A percentile compares a stretch with the other conserved stretches of the same genome.
Evolutionary conservation across 768 basidiomycete species (phyloP).

Genomic region (Boletus insuetus): DNA sequence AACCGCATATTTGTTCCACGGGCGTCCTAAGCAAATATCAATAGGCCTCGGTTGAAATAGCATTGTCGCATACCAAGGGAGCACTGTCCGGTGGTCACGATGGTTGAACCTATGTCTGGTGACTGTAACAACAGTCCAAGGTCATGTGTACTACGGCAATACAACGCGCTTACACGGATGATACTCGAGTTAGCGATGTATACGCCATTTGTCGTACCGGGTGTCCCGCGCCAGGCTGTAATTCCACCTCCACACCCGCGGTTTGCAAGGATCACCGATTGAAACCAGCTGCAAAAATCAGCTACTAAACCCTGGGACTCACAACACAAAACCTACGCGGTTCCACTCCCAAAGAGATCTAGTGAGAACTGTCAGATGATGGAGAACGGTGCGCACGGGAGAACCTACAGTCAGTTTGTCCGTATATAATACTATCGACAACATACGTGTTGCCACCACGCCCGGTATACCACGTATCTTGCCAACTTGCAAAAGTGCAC

Average conservation of each 20-base stretch:
- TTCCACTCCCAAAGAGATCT: constrained; percentile 18
- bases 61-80: constrained; percentile 42
- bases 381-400: background rate
- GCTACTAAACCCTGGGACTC: background rate
- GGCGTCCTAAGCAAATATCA: constrained; percentile 34
- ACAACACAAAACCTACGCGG: background rate
- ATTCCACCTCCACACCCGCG: constrained; percentile 65
- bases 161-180: constrained; percentile 43
- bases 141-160: background rate
- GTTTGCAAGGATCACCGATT: constrained; percentile 56
- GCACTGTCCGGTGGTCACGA: constrained; percentile 42
- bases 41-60: background rate
- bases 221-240: constrained; percentile 60
- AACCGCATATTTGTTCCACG: constrained; percentile 60
- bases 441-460: constrained; percentile 56
- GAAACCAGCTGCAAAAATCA: constrained; percentile 48
- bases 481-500: constrained; percentile 12
- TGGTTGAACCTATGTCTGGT: constrained; percentile 53
- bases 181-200: constrained; percentile 55
- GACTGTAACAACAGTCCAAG: constrained; percentile 36
- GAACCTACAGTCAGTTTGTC: constrained; percentile 59
- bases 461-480: constrained; percentile 60
- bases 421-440: constrained; percentile 59
- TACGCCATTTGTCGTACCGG: constrained; percentile 42
- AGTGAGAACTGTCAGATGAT: background rate